Percentiles rank a stretch among this genome's conserved stretches.
Evolutionary conservation across 2,329 filamentous ascomycete genomes (phyloP).

Genomic region (Penicillium sp.): DNA sequence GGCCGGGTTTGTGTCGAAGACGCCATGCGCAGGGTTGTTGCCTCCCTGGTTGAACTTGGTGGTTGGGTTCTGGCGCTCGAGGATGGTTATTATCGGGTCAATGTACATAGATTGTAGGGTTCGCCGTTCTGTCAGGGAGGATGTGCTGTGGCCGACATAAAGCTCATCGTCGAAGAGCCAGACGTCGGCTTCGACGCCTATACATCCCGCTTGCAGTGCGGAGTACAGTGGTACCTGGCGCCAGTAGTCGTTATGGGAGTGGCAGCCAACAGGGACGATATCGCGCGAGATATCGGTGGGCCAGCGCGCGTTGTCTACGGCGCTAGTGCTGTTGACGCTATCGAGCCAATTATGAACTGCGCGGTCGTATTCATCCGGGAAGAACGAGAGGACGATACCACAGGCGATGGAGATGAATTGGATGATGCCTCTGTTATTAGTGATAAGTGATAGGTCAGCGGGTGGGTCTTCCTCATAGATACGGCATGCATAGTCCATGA

Average conservation of each 20-base stretch:
- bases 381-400: constrained; percentile 42
- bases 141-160: constrained; percentile 55
- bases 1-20: constrained; percentile 52
- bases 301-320: constrained; percentile 42
- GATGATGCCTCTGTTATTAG: constrained; percentile 37
- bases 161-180: constrained; percentile 57
- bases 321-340: constrained; percentile 35
- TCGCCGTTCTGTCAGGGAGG: constrained; percentile 46
- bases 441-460: constrained; percentile 4
- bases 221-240: constrained; percentile 55
- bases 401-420: constrained; percentile 43
- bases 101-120: constrained; percentile 56
- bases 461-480: neutral
- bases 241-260: constrained; percentile 63
- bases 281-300: constrained; percentile 53
- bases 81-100: constrained; percentile 51
- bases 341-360: constrained; percentile 44
- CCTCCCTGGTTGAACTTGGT: constrained; percentile 37
- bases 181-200: constrained; percentile 58
- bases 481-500: neutral
- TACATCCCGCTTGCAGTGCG: constrained; percentile 56
- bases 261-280: constrained; percentile 52
- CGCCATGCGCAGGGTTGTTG: constrained; percentile 42
- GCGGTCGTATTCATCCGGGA: constrained; percentile 44
- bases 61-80: constrained; percentile 52